Evolutionary conservation across 2,329 filamentous ascomycete genomes (phyloP).

Genomic region (Diaporthe caulivora): DNA sequence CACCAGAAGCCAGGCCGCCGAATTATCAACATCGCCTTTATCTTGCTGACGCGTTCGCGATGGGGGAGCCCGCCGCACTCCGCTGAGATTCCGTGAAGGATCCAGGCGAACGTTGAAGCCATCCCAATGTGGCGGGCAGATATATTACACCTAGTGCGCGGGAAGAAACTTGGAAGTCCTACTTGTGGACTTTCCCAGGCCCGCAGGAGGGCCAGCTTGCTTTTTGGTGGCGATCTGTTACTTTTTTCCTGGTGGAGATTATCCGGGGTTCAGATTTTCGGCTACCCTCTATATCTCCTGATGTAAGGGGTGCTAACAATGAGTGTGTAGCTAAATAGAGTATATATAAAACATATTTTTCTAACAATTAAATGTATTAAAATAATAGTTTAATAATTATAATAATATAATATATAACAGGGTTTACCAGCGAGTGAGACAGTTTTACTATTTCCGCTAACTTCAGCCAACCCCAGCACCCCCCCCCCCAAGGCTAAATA

Average conservation of each 20-base stretch:
- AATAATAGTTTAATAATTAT: too few relatives aligned
- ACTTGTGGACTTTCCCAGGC: conserved; percentile 4
- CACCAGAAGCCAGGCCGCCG: not conserved
- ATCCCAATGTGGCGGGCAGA: not conserved
- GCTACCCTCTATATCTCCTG: too few relatives aligned
- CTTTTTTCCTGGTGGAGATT: not conserved
- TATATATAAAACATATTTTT: too few relatives aligned
- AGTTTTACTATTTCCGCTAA: too few relatives aligned
- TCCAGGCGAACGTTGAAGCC: not conserved
- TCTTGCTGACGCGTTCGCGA: not conserved
- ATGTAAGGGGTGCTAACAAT: too few relatives aligned
- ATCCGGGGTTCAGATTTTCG: too few relatives aligned
- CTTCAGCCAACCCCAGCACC: too few relatives aligned
- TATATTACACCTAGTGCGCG: not conserved
- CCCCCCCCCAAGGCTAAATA: too few relatives aligned
- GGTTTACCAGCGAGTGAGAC: too few relatives aligned
- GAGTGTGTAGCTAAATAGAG: too few relatives aligned
- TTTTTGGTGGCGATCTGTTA: not conserved
- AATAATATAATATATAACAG: too few relatives aligned
- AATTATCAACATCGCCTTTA: not conserved
- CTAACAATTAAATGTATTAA: too few relatives aligned
- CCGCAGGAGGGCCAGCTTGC: not conserved
- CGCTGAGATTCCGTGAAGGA: not conserved
- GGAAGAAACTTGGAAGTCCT: conserved; percentile 11
- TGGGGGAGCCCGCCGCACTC: not conserved